phyloP scores from a whole-genome alignment of 305 asterid genomes.

The Withania somnifera region DNA sequence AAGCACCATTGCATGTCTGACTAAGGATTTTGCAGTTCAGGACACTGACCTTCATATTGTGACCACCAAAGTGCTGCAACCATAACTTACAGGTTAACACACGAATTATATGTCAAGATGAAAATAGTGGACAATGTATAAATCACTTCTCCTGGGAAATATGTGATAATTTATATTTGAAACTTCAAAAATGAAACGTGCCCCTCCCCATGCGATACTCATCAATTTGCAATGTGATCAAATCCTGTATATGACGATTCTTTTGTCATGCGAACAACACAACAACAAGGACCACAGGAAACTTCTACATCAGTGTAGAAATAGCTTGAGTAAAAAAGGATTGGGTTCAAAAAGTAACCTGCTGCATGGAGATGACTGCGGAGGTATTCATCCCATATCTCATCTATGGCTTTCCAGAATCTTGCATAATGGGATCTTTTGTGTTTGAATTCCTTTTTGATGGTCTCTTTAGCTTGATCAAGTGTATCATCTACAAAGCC shows the following conservation, averaged over 20 bases:
- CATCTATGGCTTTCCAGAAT: conserved; percentile 47
- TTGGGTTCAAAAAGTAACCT: conserved; percentile 52
- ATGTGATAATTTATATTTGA: conserved; percentile 3
- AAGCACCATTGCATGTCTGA: conserved; percentile 53
- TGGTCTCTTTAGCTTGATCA: conserved; percentile 54
- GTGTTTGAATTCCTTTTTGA: conserved; percentile 22
- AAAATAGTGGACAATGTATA: neutral
- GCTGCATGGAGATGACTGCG: conserved; percentile 60
- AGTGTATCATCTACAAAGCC: conserved; percentile 47
- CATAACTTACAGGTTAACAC: neutral
- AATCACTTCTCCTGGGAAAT: conserved; percentile 38
- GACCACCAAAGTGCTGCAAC: conserved; percentile 67
- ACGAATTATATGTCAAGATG: neutral
- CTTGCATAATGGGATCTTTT: conserved; percentile 21
- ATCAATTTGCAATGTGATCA: conserved; percentile 28
- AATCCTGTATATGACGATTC: conserved; percentile 13
- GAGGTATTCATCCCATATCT: conserved; percentile 42
- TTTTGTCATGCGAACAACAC: conserved; percentile 17
- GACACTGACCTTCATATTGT: conserved; percentile 31
- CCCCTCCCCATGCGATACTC: conserved; percentile 20
- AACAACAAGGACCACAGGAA: conserved; percentile 24
- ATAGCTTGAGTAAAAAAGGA: conserved; percentile 23
- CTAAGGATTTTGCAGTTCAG: conserved; percentile 50
- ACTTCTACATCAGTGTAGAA: conserved; percentile 39
- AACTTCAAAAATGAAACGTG: conserved; percentile 21